A percentile compares a stretch with the other conserved stretches of the same genome.
Conservation (phyloP, 768 basidiomycete genomes). For the Psilocybe cubensis region DNA sequence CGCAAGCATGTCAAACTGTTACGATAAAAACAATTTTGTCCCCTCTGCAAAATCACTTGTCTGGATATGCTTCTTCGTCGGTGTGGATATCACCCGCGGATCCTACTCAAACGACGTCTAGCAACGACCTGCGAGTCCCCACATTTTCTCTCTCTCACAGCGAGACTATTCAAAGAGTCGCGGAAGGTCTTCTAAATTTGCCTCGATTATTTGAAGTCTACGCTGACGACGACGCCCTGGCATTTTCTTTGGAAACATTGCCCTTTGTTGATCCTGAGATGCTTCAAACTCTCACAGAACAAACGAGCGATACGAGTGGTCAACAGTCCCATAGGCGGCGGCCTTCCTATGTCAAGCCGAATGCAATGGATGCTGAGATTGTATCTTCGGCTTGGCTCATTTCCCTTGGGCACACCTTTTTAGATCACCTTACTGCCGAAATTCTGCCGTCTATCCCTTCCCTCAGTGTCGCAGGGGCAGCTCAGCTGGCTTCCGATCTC, state of each 20-base stretch:
- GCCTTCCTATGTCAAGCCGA: constrained; percentile 40
- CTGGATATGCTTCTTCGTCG: constrained; percentile 66
- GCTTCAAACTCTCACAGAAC: constrained; percentile 50
- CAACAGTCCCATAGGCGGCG: constrained; percentile 44
- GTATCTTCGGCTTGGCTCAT: constrained; percentile 92
- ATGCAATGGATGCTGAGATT: constrained; percentile 66
- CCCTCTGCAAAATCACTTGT: constrained; percentile 76
- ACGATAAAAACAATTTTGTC: constrained; percentile 85
- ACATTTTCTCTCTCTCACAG: constrained; percentile 94
- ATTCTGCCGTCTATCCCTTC: constrained; percentile 74
- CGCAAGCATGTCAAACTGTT: constrained; percentile 73
- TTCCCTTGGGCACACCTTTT: constrained; percentile 82
- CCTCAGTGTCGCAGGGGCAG: constrained; percentile 69
- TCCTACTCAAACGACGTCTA: constrained; percentile 47
- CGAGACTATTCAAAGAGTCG: constrained; percentile 84
- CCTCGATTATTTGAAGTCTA: constrained; percentile 95
- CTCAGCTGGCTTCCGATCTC: constrained; percentile 86
- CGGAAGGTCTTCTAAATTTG: constrained; percentile 93
- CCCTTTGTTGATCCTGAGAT: constrained; percentile 68
- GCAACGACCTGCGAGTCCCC: constrained; percentile 73
- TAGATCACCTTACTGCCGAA: constrained; percentile 69
- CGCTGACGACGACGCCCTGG: constrained; percentile 87
- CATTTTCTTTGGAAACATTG: constrained; percentile 84
- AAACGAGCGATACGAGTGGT: constrained; percentile 31
- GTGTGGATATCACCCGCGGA: constrained; percentile 65